Evolutionary conservation across 345 rosid genomes (phyloP), one percentile per base, ranked within the genome.

Genomic region (Microthlaspi erraticum): DNA sequence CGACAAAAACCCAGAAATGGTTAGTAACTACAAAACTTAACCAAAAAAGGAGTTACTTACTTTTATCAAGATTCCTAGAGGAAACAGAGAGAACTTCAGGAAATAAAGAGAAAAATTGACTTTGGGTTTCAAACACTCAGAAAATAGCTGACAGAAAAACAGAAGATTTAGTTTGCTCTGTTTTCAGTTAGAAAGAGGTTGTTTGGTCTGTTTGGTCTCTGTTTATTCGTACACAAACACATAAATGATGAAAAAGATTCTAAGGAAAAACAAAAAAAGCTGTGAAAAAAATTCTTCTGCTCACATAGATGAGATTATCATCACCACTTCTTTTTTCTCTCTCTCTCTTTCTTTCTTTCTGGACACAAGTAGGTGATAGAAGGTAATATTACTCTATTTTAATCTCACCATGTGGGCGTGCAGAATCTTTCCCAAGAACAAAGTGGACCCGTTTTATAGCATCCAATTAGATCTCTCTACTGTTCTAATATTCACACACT

Each of bases 341-440:
- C 6, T 70, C 11, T 62, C 13, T 52, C 55, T 58, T 16, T 70
- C 13, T 52, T 3, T 51, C 16, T 42, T 60, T 59, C 48, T 50
- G 68, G 64, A 61, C 74, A 46, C 71, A 76, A 70, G 71, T 76
- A 76, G 79, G 66, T 76, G 70, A 69, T 56, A 71, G 63, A 74
- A 54, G 64, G 60, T 62, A 70, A 16, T 62, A 57, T 42, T 70
- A 69, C 36, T 64, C 61, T 76, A 76, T 62, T 70, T 63, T 63
- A 56, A 33, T 64, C 75, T 76, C 61, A 76, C 67, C 75, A 70
- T 76, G 79, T 76, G 79, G 71, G 79, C 70, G 75, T 70, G 79
- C 66, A 76, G 79, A 70, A 76, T 76, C 79, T 76, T 76, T 76
- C 79, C 79, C 66, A 70, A 57, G 79, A 76, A 76, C 79, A 49